Percentiles rank a stretch among this genome's conserved stretches.
phyloP scores from a whole-genome alignment of 2,329 filamentous ascomycete genomes.

The Fusarium neocosmosporiellum region DNA sequence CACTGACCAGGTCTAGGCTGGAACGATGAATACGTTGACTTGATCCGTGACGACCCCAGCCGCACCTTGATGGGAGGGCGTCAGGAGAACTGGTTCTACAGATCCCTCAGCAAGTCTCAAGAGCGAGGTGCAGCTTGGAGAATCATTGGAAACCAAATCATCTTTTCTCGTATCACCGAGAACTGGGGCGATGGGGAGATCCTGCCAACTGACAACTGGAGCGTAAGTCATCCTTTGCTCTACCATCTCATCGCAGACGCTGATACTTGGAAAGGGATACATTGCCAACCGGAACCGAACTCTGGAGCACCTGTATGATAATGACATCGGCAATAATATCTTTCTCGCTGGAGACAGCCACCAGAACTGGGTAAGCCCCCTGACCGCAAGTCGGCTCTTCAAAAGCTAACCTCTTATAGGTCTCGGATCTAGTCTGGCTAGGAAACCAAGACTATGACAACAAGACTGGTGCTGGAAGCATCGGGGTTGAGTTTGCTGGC shows the following conservation, averaged over 20 bases:
- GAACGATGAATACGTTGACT: slow-evolving; percentile 29
- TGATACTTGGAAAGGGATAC: slow-evolving; percentile 61
- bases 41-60: slow-evolving; percentile 73
- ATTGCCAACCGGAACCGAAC: slow-evolving; percentile 78
- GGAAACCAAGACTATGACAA: slow-evolving; percentile 64
- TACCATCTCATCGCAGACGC: accelerated
- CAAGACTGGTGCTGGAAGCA: slow-evolving; percentile 63
- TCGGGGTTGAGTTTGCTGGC: slow-evolving; percentile 74
- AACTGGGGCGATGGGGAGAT: slow-evolving; percentile 46
- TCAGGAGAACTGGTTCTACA: slow-evolving; percentile 82
- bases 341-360: slow-evolving; percentile 79
- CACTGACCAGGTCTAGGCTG: neutral
- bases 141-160: slow-evolving; percentile 76
- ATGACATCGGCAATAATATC: slow-evolving; percentile 78
- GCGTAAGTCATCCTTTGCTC: slow-evolving; percentile 3
- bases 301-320: slow-evolving; percentile 71
- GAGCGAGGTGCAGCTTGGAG: slow-evolving; percentile 76
- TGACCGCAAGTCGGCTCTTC: accelerated
- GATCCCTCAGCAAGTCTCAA: slow-evolving; percentile 66
- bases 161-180: slow-evolving; percentile 68
- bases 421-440: slow-evolving; percentile 67
- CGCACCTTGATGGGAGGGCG: slow-evolving; percentile 77
- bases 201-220: slow-evolving; percentile 46
- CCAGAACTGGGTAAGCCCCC: slow-evolving; percentile 32
- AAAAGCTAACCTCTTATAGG: slow-evolving; percentile 60